Conservation (phyloP, 352 stramenopile genomes). For the Phytophthora aleatoria region DNA sequence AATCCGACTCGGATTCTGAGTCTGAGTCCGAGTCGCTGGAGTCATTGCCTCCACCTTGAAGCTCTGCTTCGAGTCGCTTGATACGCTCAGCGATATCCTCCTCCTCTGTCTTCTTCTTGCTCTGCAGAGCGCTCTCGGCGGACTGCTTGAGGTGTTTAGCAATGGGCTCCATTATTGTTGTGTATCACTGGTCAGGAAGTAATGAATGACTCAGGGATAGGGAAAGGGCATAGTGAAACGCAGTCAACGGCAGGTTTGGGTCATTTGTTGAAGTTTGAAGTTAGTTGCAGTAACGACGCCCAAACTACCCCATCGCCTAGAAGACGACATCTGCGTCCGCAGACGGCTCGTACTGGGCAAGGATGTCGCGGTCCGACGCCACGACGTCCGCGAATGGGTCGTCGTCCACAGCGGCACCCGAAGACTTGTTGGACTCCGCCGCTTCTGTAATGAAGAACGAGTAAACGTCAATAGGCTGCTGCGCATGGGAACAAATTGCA, state of each 20-base stretch:
- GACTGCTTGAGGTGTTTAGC: conserved; percentile 84
- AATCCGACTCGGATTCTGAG: conserved; percentile 28
- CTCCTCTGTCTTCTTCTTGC: conserved; percentile 13
- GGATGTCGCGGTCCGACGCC: conserved; percentile 77
- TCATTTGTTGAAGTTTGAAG: conserved; percentile 30
- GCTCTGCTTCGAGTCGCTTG: conserved; percentile 70
- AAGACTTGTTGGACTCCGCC: conserved; percentile 16
- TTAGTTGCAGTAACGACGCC: neutral
- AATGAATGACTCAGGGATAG: conserved; percentile 10
- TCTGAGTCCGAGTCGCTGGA: conserved; percentile 38
- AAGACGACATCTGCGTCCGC: conserved; percentile 84
- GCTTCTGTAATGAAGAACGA: conserved; percentile 13
- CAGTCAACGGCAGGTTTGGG: conserved; percentile 19
- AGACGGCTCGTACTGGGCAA: conserved; percentile 78
- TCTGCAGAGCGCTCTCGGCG: conserved; percentile 59
- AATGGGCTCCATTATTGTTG: conserved; percentile 72
- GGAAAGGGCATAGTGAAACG: conserved; percentile 25
- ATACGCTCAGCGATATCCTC: conserved; percentile 76
- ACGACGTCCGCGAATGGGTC: conserved; percentile 77
- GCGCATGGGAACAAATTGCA: neutral
- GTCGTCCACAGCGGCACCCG: conserved; percentile 34
- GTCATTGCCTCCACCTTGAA: conserved; percentile 45
- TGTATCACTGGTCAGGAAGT: conserved; percentile 30
- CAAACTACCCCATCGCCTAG: conserved; percentile 31
- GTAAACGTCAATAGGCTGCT: conserved; percentile 1